phyloP scores from a whole-genome alignment of 202 grass and related monocot genomes.

The Saccharum hybrid region DNA sequence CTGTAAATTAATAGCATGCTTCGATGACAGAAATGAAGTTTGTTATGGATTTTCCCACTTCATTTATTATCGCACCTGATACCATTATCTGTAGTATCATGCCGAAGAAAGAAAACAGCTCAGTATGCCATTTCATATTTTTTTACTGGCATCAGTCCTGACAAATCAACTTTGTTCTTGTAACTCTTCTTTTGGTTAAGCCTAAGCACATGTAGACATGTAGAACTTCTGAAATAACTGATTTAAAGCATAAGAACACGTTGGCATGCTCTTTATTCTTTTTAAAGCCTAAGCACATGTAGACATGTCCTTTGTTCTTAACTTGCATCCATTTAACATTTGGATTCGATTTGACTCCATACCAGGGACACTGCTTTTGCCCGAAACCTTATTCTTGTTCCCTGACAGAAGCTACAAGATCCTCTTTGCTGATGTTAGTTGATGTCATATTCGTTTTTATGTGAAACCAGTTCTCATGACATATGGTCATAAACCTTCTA shows the following conservation, averaged over 20 bases:
- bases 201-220: no score
- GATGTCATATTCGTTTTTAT: slow-evolving; percentile 36
- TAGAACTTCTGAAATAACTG: not conserved
- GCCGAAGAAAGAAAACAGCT: not conserved
- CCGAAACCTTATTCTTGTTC: slow-evolving; percentile 43
- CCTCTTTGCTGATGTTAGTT: slow-evolving; percentile 23
- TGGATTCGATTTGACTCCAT: slow-evolving; percentile 43
- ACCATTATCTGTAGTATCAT: slow-evolving; percentile 3
- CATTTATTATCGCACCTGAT: slow-evolving; percentile 29
- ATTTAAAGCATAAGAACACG: slow-evolving; percentile 36
- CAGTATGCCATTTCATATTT: not conserved
- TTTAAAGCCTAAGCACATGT: slow-evolving; percentile 34
- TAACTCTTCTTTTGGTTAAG: not conserved
- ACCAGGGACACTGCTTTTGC: slow-evolving; percentile 7
- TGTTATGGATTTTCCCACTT: slow-evolving; percentile 17
- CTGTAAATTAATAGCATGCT: no score
- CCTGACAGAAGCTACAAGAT: slow-evolving; percentile 47
- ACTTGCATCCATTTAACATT: slow-evolving; percentile 26
- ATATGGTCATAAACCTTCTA: not conserved
- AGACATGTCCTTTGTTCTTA: slow-evolving; percentile 43
- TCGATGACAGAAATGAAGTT: no score
- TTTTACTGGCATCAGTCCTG: slow-evolving; percentile 28
- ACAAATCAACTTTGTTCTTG: slow-evolving; percentile 1
- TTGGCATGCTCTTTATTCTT: slow-evolving; percentile 20
- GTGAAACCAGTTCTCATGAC: slow-evolving; percentile 12